Evolutionary conservation across 371 early-diverging fungal species (phyloP).

Genomic region (Zopfochytrium polystomum): DNA sequence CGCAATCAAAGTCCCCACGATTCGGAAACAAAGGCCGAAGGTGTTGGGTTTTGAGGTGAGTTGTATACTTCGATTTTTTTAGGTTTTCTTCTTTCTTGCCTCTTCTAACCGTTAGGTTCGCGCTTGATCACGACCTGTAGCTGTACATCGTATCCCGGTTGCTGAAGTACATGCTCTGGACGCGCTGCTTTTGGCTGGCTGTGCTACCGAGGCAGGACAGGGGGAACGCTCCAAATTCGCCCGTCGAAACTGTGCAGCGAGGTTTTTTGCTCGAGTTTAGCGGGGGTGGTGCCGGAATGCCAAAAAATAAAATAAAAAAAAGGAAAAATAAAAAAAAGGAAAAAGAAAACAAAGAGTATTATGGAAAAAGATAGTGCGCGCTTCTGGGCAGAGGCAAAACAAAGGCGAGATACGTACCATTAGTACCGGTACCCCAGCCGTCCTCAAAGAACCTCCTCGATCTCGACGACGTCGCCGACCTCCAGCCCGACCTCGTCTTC

Average conservation of each 20-base stretch:
- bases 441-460: slow-evolving; percentile 35
- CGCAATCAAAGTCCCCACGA: too few species aligned
- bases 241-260: slow-evolving; percentile 48
- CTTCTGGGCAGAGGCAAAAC: background rate
- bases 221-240: slow-evolving; percentile 70
- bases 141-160: too few species aligned
- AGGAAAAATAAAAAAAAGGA: background rate
- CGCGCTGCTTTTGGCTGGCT: slow-evolving; percentile 15
- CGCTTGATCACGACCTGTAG: too few species aligned
- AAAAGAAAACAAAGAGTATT: background rate
- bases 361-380: too few species aligned
- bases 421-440: slow-evolving; percentile 32
- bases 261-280: background rate
- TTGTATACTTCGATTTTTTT: background rate
- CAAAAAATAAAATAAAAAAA: background rate
- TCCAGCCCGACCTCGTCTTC: slow-evolving; percentile 33
- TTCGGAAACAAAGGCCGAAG: too few species aligned
- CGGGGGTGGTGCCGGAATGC: too few species aligned
- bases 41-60: background rate
- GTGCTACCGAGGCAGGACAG: slow-evolving; percentile 24
- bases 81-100: background rate
- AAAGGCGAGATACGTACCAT: slow-evolving; percentile 19
- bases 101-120: too few species aligned
- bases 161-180: slow-evolving; percentile 20
- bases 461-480: slow-evolving; percentile 33